Base-by-base conservation (phyloP, 176 grass and related monocot genomes). In the Neostapfia colusana region DNA sequence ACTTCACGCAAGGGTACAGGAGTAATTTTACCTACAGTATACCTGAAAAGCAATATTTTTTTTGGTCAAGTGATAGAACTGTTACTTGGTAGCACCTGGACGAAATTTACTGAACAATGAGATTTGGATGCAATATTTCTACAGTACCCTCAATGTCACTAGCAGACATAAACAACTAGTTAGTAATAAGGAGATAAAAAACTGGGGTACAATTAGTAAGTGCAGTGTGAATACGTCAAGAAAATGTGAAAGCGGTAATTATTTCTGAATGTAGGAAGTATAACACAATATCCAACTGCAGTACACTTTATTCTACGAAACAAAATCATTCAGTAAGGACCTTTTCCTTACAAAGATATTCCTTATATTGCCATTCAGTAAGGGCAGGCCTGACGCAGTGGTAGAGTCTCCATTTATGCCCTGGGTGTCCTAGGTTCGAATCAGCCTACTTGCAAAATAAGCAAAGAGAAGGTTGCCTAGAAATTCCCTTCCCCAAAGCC, bases 1-100 rank as follows among this genome's bases (percentile, higher is more conserved):
- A 98, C 95, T 80, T 98, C 95, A 70, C 95, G 91, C 80, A 98
- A 78, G 62, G 95, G 95, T 61, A 98, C 91, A 72, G 91, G 95
- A 35, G 95, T 98, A 60, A 98, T 98, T 88, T 98, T 98, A 21
- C 95, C 95, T 38, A 92, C 91, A 16, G 95, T 98, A 63, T 98
- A 98, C 85, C 95, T 98, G 81, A 67, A 72, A 49, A 93, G 50
- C 5, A 76, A 57, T 42, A 79, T 41, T 50, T 5, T 5, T 31
- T 11, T 1, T 15, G 27, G 50, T 83, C n/a, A 69, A 70, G 5
- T 79, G 16, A 57, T 20, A 65, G 16, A 82, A 72, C 54, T 38
- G 3, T 39, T 15, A 45, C 13, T 14, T 69, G 53, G 40, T 38
- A 70, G 8, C 8, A 58, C 23, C 21, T 58, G 55, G 4, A 64